Conservation (phyloP, 352 stramenopile genomes). For the Pilasporangium apinafurcum region DNA sequence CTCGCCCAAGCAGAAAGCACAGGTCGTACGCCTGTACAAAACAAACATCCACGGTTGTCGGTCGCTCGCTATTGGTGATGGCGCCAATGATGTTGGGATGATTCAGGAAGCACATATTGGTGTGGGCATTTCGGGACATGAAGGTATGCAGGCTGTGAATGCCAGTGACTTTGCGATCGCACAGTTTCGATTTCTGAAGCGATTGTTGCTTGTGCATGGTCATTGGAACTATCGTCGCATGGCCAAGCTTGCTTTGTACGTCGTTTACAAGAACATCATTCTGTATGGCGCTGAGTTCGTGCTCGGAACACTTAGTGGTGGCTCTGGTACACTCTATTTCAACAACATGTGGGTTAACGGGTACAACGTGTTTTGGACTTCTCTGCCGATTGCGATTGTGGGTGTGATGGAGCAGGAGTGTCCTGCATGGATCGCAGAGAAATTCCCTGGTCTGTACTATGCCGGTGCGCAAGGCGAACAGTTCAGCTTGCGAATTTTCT, state of each 20-base stretch:
- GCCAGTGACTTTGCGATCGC: slow-evolving; percentile 97
- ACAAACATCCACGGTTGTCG: slow-evolving; percentile 77
- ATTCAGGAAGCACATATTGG: slow-evolving; percentile 98
- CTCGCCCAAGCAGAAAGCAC: slow-evolving; percentile 90
- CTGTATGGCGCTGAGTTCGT: slow-evolving; percentile 81
- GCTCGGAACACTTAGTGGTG: slow-evolving; percentile 78
- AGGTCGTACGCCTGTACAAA: slow-evolving; percentile 85
- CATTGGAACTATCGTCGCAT: slow-evolving; percentile 98
- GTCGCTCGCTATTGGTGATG: slow-evolving; percentile 96
- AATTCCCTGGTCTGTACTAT: slow-evolving; percentile 80
- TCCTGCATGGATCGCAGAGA: slow-evolving; percentile 51
- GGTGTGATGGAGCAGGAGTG: slow-evolving; percentile 83
- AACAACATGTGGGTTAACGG: slow-evolving; percentile 91
- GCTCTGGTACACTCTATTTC: slow-evolving; percentile 76
- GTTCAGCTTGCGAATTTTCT: slow-evolving; percentile 76
- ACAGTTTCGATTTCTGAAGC: slow-evolving; percentile 96
- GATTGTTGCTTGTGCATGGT: slow-evolving; percentile 96
- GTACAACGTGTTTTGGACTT: slow-evolving; percentile 96
- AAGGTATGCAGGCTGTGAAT: slow-evolving; percentile 99
- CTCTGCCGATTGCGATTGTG: slow-evolving; percentile 87
- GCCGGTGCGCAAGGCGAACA: slow-evolving; percentile 71
- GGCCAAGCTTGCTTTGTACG: slow-evolving; percentile 93
- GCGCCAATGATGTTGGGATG: slow-evolving; percentile 99
- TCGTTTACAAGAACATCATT: slow-evolving; percentile 99
- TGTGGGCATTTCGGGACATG: slow-evolving; percentile 97